These are phyloP conservation scores for Penicillium decumbens DNA, from an alignment of 2,329 filamentous ascomycete species.

Conservation along the genomic window DNA sequence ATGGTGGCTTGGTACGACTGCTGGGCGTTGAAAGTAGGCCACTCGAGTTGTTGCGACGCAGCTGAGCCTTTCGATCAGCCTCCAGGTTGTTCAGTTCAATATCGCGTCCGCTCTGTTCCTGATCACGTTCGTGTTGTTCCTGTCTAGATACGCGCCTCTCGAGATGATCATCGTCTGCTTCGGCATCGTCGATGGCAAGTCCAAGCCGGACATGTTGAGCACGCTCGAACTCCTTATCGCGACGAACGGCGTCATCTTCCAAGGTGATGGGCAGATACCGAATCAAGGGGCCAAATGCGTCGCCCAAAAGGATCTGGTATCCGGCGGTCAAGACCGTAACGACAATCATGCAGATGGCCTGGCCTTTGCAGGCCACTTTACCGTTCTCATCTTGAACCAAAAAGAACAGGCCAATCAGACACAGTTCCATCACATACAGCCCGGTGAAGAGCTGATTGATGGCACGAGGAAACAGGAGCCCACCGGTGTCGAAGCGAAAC, in stretches of 20 bases:
- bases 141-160: slow-evolving; percentile 46
- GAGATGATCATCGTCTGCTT: slow-evolving; percentile 46
- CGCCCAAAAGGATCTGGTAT: slow-evolving; percentile 77
- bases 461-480: slow-evolving; percentile 82
- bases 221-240: slow-evolving; percentile 81
- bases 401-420: slow-evolving; percentile 85
- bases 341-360: slow-evolving; percentile 81
- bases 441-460: slow-evolving; percentile 96
- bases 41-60: slow-evolving; percentile 9
- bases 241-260: slow-evolving; percentile 88
- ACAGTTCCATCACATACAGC: slow-evolving; percentile 90
- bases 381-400: slow-evolving; percentile 58
- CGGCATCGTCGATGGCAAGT: slow-evolving; percentile 51
- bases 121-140: slow-evolving; percentile 38
- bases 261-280: slow-evolving; percentile 89
- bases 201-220: slow-evolving; percentile 69
- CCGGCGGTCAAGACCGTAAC: slow-evolving; percentile 64
- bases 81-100: slow-evolving; percentile 45
- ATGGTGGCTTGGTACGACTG: slow-evolving; percentile 28
- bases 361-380: slow-evolving; percentile 60
- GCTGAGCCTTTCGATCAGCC: slow-evolving; percentile 18
- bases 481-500: slow-evolving; percentile 85
- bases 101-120: slow-evolving; percentile 44
- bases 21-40: slow-evolving; percentile 20
- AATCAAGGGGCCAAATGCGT: slow-evolving; percentile 77